These are phyloP conservation scores for Rhexocercosporidium sp. DNA, from an alignment of 2,329 filamentous ascomycete genomes.

Conservation along the genomic window DNA sequence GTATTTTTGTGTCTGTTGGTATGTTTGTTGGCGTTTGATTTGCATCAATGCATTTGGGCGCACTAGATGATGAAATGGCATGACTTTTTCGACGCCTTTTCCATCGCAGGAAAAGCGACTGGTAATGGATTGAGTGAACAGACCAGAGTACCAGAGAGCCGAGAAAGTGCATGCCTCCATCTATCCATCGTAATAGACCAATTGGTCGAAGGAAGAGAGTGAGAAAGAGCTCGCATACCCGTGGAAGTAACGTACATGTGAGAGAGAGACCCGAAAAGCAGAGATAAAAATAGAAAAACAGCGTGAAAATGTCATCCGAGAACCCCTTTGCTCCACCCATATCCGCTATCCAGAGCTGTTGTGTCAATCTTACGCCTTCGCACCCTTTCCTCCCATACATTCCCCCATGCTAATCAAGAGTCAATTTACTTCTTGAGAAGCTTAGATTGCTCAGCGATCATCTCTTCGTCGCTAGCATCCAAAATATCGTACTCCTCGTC, in stretches of 20 bases:
- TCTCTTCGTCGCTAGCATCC: constrained; percentile 92
- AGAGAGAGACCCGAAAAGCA: constrained; percentile 16
- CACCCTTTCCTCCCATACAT: constrained; percentile 19
- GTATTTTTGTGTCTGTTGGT: not conserved
- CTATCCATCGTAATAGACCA: constrained; percentile 9
- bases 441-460: constrained; percentile 57
- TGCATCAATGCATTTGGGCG: not conserved
- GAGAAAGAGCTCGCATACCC: constrained; percentile 13
- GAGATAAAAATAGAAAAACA: constrained; percentile 23
- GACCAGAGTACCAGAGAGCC: not conserved
- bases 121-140: not conserved
- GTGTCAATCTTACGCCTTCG: constrained; percentile 41
- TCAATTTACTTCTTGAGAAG: constrained; percentile 36
- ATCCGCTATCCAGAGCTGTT: constrained; percentile 37
- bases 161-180: not conserved
- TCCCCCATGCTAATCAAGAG: constrained; percentile 16
- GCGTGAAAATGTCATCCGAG: constrained; percentile 23
- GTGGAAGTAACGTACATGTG: constrained; percentile 17
- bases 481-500: constrained; percentile 99
- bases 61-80: not conserved
- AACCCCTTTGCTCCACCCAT: constrained; percentile 34
- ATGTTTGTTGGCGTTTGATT: not conserved
- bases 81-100: not conserved
- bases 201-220: not conserved
- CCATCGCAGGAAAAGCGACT: not conserved